Percentiles rank a stretch among this genome's conserved stretches.
phyloP scores from a whole-genome alignment of 306 rosid species.

The Rubus idaeus region DNA sequence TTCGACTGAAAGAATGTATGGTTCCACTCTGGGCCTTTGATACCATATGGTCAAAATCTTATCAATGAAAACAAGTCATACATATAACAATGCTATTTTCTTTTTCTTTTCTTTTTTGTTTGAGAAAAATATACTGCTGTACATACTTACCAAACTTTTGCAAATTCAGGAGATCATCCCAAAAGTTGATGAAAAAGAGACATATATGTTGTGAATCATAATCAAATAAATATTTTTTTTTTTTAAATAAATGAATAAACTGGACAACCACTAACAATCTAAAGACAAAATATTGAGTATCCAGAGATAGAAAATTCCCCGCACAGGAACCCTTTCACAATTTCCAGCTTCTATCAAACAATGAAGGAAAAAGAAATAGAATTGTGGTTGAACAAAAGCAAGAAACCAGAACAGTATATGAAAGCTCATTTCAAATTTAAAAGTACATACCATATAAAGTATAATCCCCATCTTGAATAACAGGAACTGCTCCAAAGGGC shows the following conservation, averaged over 20 bases:
- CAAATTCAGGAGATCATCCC: background rate
- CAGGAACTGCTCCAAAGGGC: constrained; percentile 49
- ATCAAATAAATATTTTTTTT: background rate
- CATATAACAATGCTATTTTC: background rate
- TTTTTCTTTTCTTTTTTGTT: too few species aligned
- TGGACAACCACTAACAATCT: too few species aligned
- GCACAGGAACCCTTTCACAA: background rate
- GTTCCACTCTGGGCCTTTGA: background rate
- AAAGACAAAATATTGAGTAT: too few species aligned
- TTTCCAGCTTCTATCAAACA: background rate
- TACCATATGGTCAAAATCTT: background rate
- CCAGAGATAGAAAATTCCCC: background rate
- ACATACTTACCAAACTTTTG: background rate
- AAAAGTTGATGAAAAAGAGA: background rate
- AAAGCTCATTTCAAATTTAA: background rate
- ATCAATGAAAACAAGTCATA: background rate
- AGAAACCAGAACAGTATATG: background rate
- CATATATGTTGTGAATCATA: background rate
- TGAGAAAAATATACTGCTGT: too few species aligned
- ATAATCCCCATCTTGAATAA: constrained; percentile 50
- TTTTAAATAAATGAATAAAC: too few species aligned
- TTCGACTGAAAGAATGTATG: background rate
- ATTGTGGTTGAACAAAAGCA: background rate
- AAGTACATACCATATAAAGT: constrained; percentile 35
- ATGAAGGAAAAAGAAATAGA: background rate